Percentiles rank a stretch among this genome's conserved stretches.
Conservation (phyloP, 345 rosid species). For the Eucalyptus victrix region DNA sequence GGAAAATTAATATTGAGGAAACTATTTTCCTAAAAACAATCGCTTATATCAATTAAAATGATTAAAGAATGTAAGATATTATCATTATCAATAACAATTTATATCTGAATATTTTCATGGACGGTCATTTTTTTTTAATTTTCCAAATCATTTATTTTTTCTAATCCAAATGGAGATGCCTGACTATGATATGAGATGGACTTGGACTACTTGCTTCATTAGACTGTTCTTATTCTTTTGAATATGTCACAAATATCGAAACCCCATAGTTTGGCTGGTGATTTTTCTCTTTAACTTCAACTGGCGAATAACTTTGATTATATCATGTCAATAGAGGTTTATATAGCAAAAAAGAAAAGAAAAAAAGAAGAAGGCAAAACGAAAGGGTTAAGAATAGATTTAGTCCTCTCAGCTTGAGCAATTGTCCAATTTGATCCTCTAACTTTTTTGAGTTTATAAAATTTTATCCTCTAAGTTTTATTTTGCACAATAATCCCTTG, state of each 20-base stretch:
- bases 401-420: not conserved
- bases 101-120: not conserved
- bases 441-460: not conserved
- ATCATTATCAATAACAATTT: too few relatives aligned
- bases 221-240: not conserved
- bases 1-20: too few relatives aligned
- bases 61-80: too few relatives aligned
- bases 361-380: not conserved
- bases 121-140: not conserved
- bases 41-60: not conserved
- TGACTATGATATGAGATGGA: not conserved
- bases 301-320: not conserved
- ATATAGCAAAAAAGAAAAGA: accelerated
- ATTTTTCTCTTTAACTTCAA: not conserved
- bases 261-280: not conserved
- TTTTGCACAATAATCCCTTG: not conserved
- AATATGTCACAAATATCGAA: not conserved
- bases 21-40: not conserved
- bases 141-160: not conserved
- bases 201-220: not conserved
- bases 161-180: not conserved
- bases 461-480: not conserved
- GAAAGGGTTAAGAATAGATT: not conserved
- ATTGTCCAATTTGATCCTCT: not conserved
- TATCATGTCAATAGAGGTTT: not conserved